phyloP scores from a whole-genome alignment of 2,329 filamentous ascomycete genomes.

The Alternaria sp. region DNA sequence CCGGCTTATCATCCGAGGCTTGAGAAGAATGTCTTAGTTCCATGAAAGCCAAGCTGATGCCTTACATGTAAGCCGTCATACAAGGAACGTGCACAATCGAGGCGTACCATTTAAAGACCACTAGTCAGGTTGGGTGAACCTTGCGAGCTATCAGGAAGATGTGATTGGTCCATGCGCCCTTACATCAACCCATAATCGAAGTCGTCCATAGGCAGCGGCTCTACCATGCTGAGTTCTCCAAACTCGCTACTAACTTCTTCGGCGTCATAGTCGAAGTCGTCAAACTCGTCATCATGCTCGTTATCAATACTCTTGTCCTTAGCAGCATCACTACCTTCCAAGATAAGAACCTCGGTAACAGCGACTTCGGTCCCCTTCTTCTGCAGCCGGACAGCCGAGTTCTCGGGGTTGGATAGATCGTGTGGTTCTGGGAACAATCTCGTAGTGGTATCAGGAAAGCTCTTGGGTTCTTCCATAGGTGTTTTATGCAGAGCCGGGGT shows the following conservation, averaged over 20 bases:
- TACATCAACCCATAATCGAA: conserved; percentile 32
- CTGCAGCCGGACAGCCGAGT: background rate
- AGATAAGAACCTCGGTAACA: conserved; percentile 13
- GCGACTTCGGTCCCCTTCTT: conserved; percentile 14
- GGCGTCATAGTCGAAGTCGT: conserved; percentile 12
- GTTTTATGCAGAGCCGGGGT: background rate
- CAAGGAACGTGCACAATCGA: background rate
- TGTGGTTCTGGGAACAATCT: background rate
- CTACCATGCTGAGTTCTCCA: conserved; percentile 37
- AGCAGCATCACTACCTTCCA: background rate
- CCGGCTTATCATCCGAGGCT: background rate
- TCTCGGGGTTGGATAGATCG: background rate
- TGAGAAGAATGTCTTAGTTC: background rate
- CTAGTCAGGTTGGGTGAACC: background rate
- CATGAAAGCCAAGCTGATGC: background rate
- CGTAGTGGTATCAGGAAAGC: background rate
- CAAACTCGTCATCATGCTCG: background rate
- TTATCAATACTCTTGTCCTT: background rate
- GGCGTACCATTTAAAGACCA: background rate
- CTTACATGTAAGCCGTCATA: background rate
- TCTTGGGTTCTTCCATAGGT: background rate
- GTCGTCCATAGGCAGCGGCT: conserved; percentile 35
- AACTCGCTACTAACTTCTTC: conserved; percentile 34
- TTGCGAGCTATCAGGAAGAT: background rate
- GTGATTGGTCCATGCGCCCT: background rate